Evolutionary conservation across 495 filamentous ascomycete genomes (phyloP).

Genomic region (Penicillium fimorum): DNA sequence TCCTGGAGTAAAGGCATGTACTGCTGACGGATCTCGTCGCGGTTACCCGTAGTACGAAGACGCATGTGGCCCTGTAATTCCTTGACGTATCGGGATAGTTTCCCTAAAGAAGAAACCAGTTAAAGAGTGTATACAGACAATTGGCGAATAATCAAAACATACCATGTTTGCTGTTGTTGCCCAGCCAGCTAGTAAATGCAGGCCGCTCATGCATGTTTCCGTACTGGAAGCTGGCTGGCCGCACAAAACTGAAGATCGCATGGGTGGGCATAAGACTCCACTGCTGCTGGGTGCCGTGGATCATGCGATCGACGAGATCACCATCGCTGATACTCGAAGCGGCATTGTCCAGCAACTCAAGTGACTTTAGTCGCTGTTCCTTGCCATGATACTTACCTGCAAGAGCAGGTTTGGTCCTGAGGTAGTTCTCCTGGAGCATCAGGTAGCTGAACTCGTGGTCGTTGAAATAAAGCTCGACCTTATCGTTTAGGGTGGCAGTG

Average conservation of each 20-base stretch:
- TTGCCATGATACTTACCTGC: slow-evolving; percentile 56
- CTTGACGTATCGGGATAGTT: slow-evolving; percentile 80
- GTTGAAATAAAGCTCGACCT: slow-evolving; percentile 98
- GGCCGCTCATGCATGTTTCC: slow-evolving; percentile 64
- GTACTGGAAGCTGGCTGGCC: slow-evolving; percentile 84
- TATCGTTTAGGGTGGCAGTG: slow-evolving; percentile 87
- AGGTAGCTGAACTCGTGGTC: slow-evolving; percentile 95
- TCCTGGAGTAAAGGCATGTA: slow-evolving; percentile 92
- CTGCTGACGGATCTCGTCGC: slow-evolving; percentile 89
- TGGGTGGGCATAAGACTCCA: slow-evolving; percentile 98
- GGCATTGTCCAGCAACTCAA: slow-evolving; percentile 82
- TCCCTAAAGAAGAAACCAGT: slow-evolving; percentile 47
- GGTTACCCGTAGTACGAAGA: slow-evolving; percentile 84
- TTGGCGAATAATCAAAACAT: slow-evolving; percentile 14
- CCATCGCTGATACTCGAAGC: slow-evolving; percentile 96
- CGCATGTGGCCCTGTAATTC: slow-evolving; percentile 98
- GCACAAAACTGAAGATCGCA: slow-evolving; percentile 93
- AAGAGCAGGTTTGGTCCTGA: slow-evolving; percentile 71
- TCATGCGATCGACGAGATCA: slow-evolving; percentile 95
- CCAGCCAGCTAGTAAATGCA: slow-evolving; percentile 84
- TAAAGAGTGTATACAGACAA: slow-evolving; percentile 10
- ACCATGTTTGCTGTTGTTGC: slow-evolving; percentile 88
- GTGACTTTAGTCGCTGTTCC: slow-evolving; percentile 70
- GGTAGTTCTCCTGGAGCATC: slow-evolving; percentile 98
- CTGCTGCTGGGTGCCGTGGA: slow-evolving; percentile 95